These are phyloP conservation scores for Wickerhamomyces sp. DNA, from an alignment of 1,139 yeast genomes.

Conservation along the genomic window DNA sequence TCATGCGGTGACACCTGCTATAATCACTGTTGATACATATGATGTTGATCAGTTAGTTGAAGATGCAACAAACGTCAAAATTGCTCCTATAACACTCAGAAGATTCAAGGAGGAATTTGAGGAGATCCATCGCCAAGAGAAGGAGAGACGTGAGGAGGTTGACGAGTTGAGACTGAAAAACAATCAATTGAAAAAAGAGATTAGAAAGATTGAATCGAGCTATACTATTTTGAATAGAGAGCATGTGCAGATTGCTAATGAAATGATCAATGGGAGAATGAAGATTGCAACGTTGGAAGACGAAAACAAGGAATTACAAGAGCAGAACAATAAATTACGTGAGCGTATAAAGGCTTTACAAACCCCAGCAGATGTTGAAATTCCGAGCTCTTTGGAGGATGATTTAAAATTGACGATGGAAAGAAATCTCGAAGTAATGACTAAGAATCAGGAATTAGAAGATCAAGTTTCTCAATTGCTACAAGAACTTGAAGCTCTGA, in stretches of 20 bases:
- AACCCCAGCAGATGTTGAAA: constrained; percentile 25
- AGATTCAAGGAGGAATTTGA: constrained; percentile 71
- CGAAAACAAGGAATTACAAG: constrained; percentile 54
- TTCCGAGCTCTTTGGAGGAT: constrained; percentile 37
- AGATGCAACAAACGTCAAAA: constrained; percentile 70
- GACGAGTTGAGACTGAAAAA: constrained; percentile 61
- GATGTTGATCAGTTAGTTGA: constrained; percentile 68
- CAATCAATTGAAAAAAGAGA: constrained; percentile 68
- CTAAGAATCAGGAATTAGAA: constrained; percentile 44
- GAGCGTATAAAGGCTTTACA: constrained; percentile 28
- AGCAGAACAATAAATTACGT: constrained; percentile 40
- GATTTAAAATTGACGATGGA: constrained; percentile 51
- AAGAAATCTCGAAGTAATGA: constrained; percentile 55
- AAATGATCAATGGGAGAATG: constrained; percentile 59
- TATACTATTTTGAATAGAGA: constrained; percentile 71
- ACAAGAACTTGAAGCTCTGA: constrained; percentile 24
- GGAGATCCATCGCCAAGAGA: constrained; percentile 67
- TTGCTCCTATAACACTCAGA: constrained; percentile 66
- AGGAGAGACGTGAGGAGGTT: constrained; percentile 64
- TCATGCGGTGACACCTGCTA: constrained; percentile 8
- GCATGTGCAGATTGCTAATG: constrained; percentile 75
- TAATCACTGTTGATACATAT: constrained; percentile 38
- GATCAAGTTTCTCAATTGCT: constrained; percentile 37
- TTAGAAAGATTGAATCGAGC: constrained; percentile 68
- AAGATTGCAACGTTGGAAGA: constrained; percentile 62